Evolutionary conservation across 495 filamentous ascomycete genomes (phyloP).

Genomic region (Podospora comata): DNA sequence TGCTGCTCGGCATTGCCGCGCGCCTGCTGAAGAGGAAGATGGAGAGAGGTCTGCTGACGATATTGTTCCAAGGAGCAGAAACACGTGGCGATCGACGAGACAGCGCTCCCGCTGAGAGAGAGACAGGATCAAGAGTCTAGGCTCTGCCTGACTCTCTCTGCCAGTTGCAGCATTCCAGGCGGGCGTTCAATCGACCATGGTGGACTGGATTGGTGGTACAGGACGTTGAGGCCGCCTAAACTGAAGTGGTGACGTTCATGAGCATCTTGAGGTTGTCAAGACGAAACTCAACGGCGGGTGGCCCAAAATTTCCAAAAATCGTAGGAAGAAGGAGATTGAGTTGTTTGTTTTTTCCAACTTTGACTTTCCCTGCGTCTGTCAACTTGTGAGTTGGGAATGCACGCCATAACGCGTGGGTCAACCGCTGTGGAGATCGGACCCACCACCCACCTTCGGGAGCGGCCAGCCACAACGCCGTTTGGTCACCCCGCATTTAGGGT

Average conservation of each 20-base stretch:
- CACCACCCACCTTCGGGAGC: not conserved
- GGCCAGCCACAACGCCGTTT: slow-evolving; percentile 5
- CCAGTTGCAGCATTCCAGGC: not conserved
- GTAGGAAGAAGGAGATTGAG: not conserved
- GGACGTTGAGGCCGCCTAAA: not conserved
- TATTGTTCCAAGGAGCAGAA: not conserved
- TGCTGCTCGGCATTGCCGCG: not conserved
- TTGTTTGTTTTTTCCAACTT: slow-evolving; percentile 3
- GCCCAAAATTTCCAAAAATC: not conserved
- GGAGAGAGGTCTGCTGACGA: not conserved
- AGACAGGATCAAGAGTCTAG: not conserved
- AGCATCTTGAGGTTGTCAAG: not conserved
- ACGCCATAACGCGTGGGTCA: not conserved
- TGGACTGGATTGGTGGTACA: not conserved
- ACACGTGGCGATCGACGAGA: not conserved
- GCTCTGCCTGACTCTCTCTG: not conserved
- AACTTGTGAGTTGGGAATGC: slow-evolving; percentile 2
- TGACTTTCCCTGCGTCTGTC: not conserved
- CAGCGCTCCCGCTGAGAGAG: not conserved
- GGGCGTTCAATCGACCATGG: not conserved
- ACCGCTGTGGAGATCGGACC: slow-evolving; percentile 2
- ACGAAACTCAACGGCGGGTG: not conserved
- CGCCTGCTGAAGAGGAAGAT: not conserved
- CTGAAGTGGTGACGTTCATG: not conserved
- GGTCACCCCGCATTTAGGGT: not conserved